These are phyloP conservation scores for Fomitiporia mediterranea DNA, from an alignment of 1,284 basidiomycete genomes.

Conservation along the genomic window DNA sequence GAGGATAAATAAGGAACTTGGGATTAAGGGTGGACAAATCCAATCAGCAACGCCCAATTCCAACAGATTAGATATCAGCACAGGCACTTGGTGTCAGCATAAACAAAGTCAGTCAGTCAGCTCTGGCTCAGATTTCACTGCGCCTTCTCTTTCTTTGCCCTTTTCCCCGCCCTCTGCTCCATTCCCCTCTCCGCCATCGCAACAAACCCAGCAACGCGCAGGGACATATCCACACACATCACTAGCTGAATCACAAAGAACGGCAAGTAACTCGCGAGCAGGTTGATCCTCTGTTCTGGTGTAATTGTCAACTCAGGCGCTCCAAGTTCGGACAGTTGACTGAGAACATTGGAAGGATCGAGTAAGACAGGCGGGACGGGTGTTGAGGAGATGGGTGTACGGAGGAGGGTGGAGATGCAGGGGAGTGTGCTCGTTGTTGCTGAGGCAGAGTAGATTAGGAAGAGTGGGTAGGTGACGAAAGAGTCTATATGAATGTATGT, in stretches of 20 bases:
- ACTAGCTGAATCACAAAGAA: conserved; percentile 68
- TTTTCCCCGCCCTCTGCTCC: conserved; percentile 16
- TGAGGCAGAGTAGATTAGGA: conserved; percentile 73
- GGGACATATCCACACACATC: conserved; percentile 70
- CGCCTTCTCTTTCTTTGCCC: neutral
- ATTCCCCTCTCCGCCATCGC: conserved; percentile 23
- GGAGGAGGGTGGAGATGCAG: conserved; percentile 57
- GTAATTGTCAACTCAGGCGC: conserved; percentile 30
- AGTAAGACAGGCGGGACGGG: conserved; percentile 27
- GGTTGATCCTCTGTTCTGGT: conserved; percentile 39
- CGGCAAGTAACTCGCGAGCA: conserved; percentile 72
- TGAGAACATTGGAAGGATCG: neutral
- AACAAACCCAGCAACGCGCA: conserved; percentile 32
- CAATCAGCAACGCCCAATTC: no score
- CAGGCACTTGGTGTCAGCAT: no score
- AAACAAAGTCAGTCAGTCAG: no score
- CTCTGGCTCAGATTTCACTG: no score
- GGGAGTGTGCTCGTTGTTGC: conserved; percentile 75
- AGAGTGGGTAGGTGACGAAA: conserved; percentile 44
- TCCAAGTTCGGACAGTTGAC: neutral
- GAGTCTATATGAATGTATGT: conserved; percentile 35
- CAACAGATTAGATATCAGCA: no score
- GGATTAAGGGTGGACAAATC: no score
- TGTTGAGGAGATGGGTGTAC: conserved; percentile 36
- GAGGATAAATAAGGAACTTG: no score